A percentile compares a stretch with the other conserved stretches of the same genome.
Conservation (phyloP, 139 green algal species). For the Chlorella sorokiniana region DNA sequence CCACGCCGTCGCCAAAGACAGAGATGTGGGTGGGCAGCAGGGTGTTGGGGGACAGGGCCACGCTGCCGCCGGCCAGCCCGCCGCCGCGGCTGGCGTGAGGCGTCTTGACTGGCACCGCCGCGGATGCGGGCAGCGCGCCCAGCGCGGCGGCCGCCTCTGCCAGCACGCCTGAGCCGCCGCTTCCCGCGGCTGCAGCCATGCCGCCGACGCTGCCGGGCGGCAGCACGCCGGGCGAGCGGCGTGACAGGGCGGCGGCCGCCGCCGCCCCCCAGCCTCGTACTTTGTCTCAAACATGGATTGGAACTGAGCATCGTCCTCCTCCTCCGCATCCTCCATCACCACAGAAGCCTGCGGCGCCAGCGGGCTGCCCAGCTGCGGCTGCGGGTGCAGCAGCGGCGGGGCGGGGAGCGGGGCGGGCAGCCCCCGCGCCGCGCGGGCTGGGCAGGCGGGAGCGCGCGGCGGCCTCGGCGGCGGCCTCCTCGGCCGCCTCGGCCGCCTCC, state of each 20-base stretch:
- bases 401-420: not conserved
- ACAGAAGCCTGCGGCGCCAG: slow-evolving; percentile 10
- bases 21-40: slow-evolving; percentile 70
- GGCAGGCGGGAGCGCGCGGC: not conserved
- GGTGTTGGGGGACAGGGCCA: not conserved
- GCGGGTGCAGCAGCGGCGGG: slow-evolving; percentile 8
- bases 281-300: slow-evolving; percentile 45
- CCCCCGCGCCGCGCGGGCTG: not conserved
- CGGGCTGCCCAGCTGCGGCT: not conserved
- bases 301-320: slow-evolving; percentile 23
- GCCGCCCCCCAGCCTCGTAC: slow-evolving; percentile 13
- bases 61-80: not conserved
- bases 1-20: slow-evolving; percentile 61
- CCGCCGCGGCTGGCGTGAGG: not conserved
- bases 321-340: slow-evolving; percentile 16
- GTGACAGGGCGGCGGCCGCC: not conserved
- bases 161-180: not conserved
- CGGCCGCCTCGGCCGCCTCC: slow-evolving; percentile 27
- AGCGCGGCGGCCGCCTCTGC: not conserved
- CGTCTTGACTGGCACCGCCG: not conserved
- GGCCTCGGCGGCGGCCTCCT: not conserved
- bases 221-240: not conserved
- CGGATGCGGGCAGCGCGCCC: not conserved
- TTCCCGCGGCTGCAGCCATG: not conserved
- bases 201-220: not conserved